A percentile compares a stretch with the other conserved stretches of the same genome.
These are phyloP conservation scores for Pseudogymnoascus sp. DNA, from an alignment of 2,329 filamentous ascomycete genomes.

Conservation along the genomic window DNA sequence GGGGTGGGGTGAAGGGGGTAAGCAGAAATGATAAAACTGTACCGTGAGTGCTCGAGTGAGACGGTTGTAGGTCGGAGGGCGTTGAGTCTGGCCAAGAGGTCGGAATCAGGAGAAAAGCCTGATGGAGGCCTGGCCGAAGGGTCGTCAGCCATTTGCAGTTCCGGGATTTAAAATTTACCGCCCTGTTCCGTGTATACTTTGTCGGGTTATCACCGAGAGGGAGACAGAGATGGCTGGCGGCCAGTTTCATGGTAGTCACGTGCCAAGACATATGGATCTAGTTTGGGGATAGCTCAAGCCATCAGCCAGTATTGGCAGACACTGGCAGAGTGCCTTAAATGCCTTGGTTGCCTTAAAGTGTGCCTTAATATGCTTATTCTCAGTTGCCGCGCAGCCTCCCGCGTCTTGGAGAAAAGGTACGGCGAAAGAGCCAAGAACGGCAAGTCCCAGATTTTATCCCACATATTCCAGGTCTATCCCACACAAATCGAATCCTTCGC, in stretches of 20 bases:
- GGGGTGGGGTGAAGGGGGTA: background rate
- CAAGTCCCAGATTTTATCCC: background rate
- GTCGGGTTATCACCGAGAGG: background rate
- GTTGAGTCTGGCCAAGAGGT: conserved; percentile 6
- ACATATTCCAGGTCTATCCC: background rate
- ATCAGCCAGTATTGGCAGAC: background rate
- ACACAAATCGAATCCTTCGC: background rate
- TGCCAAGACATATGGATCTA: background rate
- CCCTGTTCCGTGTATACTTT: background rate
- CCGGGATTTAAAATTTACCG: background rate
- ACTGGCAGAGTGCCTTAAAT: background rate
- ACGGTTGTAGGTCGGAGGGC: conserved; percentile 1
- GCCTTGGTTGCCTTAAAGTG: background rate
- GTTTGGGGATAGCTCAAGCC: background rate
- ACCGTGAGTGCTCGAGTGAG: background rate
- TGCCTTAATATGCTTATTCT: too few relatives aligned
- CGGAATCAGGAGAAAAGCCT: background rate
- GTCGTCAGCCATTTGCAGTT: background rate
- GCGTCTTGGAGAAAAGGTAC: conserved; percentile 1
- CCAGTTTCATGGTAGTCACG: background rate
- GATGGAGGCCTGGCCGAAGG: background rate
- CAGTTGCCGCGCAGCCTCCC: background rate
- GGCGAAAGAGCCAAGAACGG: background rate
- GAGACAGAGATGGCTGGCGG: background rate
- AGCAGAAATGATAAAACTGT: background rate